A percentile compares a stretch with the other conserved stretches of the same genome.
phyloP scores from a whole-genome alignment of 202 grass and related monocot species.

The Digitaria exilis region DNA sequence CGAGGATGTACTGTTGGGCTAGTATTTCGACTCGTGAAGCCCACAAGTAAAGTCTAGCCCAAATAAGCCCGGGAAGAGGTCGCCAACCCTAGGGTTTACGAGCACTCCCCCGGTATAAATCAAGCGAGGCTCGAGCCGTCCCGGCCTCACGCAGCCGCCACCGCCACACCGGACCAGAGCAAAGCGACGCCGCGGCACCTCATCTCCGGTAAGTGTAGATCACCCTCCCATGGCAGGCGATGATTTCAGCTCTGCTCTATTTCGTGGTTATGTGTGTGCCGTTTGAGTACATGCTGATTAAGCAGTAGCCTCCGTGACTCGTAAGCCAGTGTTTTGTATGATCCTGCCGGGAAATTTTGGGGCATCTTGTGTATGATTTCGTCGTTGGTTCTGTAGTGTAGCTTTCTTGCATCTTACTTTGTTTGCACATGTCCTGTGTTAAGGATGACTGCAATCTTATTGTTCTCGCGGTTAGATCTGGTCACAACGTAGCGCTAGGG shows the following conservation, averaged over 20 bases:
- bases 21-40: neutral
- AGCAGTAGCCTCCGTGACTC: no score
- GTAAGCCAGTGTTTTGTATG: neutral
- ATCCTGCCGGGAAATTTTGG: neutral
- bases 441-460: neutral
- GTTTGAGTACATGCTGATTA: neutral
- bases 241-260: no score
- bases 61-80: neutral
- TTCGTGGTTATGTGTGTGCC: neutral
- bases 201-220: slow-evolving; percentile 40
- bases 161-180: slow-evolving; percentile 6
- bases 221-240: neutral
- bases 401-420: neutral
- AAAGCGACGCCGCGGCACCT: slow-evolving; percentile 29
- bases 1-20: neutral
- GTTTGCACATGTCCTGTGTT: neutral
- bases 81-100: slow-evolving; percentile 51
- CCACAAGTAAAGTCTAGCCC: neutral
- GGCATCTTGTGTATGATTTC: neutral
- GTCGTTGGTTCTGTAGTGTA: neutral
- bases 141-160: slow-evolving; percentile 23
- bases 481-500: neutral
- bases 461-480: neutral
- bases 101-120: slow-evolving; percentile 33
- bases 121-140: neutral